Conservation (phyloP, 129 eudicot genomes). For the Chrysanthemum lavandulifolium region DNA sequence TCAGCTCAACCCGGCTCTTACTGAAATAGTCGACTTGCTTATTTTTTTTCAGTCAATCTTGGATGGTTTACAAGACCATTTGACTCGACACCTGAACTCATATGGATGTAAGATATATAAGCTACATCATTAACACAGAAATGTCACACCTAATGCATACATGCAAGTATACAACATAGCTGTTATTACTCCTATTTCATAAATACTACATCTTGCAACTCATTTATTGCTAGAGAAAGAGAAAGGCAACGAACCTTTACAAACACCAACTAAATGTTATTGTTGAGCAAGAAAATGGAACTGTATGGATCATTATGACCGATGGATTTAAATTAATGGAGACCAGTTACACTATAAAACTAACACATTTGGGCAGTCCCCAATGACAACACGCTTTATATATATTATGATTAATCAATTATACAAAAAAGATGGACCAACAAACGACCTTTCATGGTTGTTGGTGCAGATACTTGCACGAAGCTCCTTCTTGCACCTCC, state of each 20-base stretch:
- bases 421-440: conserved; percentile 32
- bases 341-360: conserved; percentile 33
- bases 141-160: no score
- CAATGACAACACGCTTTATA: conserved; percentile 32
- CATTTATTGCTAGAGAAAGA: not conserved
- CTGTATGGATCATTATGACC: conserved; percentile 18
- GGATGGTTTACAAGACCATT: no score
- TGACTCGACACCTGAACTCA: no score
- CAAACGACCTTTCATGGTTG: conserved; percentile 42
- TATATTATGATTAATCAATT: conserved; percentile 15
- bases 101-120: no score
- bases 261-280: not conserved
- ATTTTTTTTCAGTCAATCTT: no score
- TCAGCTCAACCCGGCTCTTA: no score
- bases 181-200: no score
- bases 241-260: not conserved
- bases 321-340: conserved; percentile 11
- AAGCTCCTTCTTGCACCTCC: conserved; percentile 78
- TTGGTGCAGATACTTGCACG: conserved; percentile 74
- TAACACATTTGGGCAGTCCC: conserved; percentile 29
- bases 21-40: no score
- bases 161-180: no score
- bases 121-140: no score
- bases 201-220: no score
- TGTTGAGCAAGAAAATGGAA: not conserved